These are phyloP conservation scores for Pseudogymnoascus destructans DNA, from an alignment of 2,329 filamentous ascomycete genomes.

Conservation along the genomic window DNA sequence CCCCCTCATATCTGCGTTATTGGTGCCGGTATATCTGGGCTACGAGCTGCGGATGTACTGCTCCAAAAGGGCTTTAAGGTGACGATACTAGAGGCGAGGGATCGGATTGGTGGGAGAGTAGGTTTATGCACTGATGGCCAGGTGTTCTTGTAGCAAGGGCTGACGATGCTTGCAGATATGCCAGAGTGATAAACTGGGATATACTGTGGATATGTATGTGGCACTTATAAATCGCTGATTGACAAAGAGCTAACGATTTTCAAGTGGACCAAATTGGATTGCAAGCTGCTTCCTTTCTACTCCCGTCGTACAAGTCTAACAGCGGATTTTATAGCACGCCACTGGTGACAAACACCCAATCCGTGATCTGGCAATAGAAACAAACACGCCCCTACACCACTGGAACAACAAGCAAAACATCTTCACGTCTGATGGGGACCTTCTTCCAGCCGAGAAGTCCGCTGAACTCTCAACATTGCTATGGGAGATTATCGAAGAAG, in stretches of 20 bases:
- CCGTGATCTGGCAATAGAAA: conserved; percentile 37
- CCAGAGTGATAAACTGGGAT: conserved; percentile 14
- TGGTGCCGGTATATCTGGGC: conserved; percentile 42
- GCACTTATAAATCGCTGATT: not conserved
- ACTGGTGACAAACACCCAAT: conserved; percentile 32
- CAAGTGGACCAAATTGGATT: conserved; percentile 44
- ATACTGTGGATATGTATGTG: conserved; percentile 23
- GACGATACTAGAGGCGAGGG: conserved; percentile 43
- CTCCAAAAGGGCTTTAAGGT: conserved; percentile 39
- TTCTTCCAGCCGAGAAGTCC: conserved; percentile 24
- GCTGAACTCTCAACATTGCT: conserved; percentile 29
- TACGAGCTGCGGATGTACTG: conserved; percentile 43
- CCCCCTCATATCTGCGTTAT: conserved; percentile 33
- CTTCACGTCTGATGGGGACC: conserved; percentile 32
- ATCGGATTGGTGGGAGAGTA: conserved; percentile 42
- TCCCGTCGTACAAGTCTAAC: not conserved
- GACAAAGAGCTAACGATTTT: conserved; percentile 6
- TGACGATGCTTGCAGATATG: not conserved
- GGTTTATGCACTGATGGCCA: conserved; percentile 12
- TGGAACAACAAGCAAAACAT: conserved; percentile 37
- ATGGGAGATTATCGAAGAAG: conserved; percentile 40
- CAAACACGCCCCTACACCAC: conserved; percentile 31
- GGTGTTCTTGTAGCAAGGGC: not conserved
- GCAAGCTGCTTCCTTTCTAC: conserved; percentile 33
- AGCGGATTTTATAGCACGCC: conserved; percentile 21